Base-by-base conservation (phyloP, 371 early-diverging fungal genomes). In the Syncephalastrum monosporum region DNA sequence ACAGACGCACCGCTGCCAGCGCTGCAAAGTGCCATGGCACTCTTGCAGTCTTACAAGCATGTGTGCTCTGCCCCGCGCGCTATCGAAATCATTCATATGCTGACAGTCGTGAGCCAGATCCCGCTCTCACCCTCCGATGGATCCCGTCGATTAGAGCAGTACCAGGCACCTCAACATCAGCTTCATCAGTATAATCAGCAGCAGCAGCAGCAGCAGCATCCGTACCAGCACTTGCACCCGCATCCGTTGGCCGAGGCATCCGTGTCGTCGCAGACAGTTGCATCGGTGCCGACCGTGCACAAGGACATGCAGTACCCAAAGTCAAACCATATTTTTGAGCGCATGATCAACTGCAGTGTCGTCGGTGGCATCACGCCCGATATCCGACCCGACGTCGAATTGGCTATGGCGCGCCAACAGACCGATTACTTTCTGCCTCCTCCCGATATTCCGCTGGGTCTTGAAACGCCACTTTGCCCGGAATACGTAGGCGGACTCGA, bases 341-440 rank as follows among this genome's bases (percentile, higher is more conserved):
- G 78, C 13, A 70, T 74, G 68, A 66, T 74, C 55, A 74, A 72
- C 50, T 70, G 72, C 7, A 72, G 72, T 44, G 67, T 77, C 4
- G 60, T 77, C 4, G 78, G 78, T 45, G 78, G 78, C 0, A 72
- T 77, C n/a, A 73, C 74, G 0, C 61, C 77, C 43, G 72, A 73
- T 50, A 65, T 74, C 47, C 72, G 69, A 14, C 60, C 57, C 53
- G 60, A 53, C 14, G 59, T 64, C 5, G 55, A 60, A 10, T 53
- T 62, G 14, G 54, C 55, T 38, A 58, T 60, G 33, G 56, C 64
- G 44, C 43, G 42, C 19, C 60, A 60, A 16, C 54, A 42, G 1
- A 10, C 45, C 8, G 42, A 47, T 23, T 60, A 44, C 29, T 60
- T 53, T 24, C 43, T 60, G 38, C 60, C 60, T 14, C 60, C 53